These are phyloP conservation scores for Pseudevernia furfuracea DNA, from an alignment of 495 filamentous ascomycete species.

Conservation along the genomic window DNA sequence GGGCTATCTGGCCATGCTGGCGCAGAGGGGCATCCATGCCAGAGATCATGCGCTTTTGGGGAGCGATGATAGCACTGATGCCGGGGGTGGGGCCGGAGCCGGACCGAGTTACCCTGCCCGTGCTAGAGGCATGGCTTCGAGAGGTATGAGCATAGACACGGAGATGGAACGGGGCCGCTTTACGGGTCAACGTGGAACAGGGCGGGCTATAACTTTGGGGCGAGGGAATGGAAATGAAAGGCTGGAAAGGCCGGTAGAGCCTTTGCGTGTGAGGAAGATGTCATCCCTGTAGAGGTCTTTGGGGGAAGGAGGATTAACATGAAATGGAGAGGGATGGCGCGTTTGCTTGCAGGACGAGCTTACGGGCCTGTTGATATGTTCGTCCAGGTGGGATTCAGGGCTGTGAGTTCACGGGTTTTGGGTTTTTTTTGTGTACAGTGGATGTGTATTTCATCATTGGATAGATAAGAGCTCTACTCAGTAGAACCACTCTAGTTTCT, in stretches of 20 bases:
- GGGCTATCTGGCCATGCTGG: neutral
- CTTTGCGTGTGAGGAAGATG: neutral
- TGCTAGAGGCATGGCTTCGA: neutral
- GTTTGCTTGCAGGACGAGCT: neutral
- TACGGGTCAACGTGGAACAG: neutral
- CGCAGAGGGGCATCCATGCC: neutral
- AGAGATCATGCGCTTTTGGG: neutral
- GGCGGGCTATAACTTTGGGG: neutral
- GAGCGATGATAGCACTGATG: conserved; percentile 2
- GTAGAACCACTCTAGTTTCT: neutral
- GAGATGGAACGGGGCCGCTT: neutral
- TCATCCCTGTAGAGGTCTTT: neutral
- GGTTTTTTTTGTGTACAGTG: neutral
- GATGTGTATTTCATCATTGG: neutral
- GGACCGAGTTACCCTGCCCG: neutral
- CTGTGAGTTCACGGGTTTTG: too few species aligned
- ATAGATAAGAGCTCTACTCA: neutral
- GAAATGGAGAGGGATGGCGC: neutral
- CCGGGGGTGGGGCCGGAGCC: neutral
- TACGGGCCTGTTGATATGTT: neutral
- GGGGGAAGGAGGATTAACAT: neutral
- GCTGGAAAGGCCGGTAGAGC: neutral
- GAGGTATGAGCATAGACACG: neutral
- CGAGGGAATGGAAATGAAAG: neutral
- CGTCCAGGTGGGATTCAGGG: neutral